Conservation (phyloP, 164 flowering plant species). For the Aristolochia californica region DNA sequence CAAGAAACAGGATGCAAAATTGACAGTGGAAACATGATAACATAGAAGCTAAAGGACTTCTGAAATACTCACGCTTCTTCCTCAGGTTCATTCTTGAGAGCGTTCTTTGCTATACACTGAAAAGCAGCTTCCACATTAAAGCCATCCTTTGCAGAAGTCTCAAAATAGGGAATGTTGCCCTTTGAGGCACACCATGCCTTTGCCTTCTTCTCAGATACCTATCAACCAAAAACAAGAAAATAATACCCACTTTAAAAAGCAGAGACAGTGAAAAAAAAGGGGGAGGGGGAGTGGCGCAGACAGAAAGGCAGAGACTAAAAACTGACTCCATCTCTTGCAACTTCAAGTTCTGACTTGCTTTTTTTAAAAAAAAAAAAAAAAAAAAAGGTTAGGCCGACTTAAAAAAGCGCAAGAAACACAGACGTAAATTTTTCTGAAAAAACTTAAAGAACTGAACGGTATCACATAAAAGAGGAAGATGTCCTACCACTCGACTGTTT, state of each 20-base stretch:
- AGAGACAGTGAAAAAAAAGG: no score
- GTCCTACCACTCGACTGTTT: conserved; percentile 82
- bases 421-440: no score
- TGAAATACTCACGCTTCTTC: conserved; percentile 63
- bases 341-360: background rate
- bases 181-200: conserved; percentile 91
- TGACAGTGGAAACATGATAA: no score
- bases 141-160: conserved; percentile 94
- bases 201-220: conserved; percentile 94
- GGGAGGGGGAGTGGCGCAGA: background rate
- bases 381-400: no score
- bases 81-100: conserved; percentile 79
- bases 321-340: conserved; percentile 1
- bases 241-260: no score
- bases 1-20: no score
- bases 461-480: no score
- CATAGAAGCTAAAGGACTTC: background rate
- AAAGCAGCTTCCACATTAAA: conserved; percentile 88
- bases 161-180: conserved; percentile 90
- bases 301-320: no score
- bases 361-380: no score
- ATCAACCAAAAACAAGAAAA: conserved; percentile 4
- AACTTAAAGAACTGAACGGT: no score
- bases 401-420: no score
- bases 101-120: conserved; percentile 72